Evolutionary conservation across 441 rosid species (phyloP), one percentile per base, ranked within the genome.

Genomic region (Bocquillonia castaneifolia): DNA sequence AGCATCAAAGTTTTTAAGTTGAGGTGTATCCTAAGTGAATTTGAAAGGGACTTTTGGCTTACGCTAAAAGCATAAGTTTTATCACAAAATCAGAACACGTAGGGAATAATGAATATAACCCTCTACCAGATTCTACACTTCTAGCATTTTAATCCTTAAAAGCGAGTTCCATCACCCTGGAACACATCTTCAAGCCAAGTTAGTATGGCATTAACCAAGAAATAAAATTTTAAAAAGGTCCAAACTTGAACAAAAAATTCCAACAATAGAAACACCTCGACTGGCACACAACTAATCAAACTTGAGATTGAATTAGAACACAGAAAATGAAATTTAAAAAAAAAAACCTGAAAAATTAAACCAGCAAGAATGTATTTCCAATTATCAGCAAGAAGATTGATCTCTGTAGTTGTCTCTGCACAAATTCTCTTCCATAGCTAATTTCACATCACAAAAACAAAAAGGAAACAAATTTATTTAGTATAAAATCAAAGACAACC

Each of bases 311-410:
- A 48, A 6, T n/a, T 6, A 2, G 6, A 48, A 10, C 25, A 4
- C 44, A 40, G 45, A 22, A n/a, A 22, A 20, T 6, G 10, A 50
- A 50, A 3, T 1, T 37, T 40, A 28, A 28, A 62, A 65, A 76
- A 55, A n/a, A 26, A 65, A 73, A 93, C 99, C 99, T 95, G 99
- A 79, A 67, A 92, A 78, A 92, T 74, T 58, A 95, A 80, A 74
- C 99, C 98, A 40, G 87, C 92, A 55, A 95, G 88, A 77, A 95
- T 85, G 69, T 85, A 88, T 70, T 83, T 92, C 99, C 99, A 95
- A 72, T 89, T 92, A 66, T 89, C 98, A 7, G 80, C 69, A 48
- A 95, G 91, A 18, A 95, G 91, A 72, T 71, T 85, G 81, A 95
- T 83, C 86, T 95, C 98, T 51, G 95, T 83, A 8, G 78, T 72